Evolutionary conservation across 495 filamentous ascomycete species (phyloP).

Genomic region (Penicillium robsamsonii): DNA sequence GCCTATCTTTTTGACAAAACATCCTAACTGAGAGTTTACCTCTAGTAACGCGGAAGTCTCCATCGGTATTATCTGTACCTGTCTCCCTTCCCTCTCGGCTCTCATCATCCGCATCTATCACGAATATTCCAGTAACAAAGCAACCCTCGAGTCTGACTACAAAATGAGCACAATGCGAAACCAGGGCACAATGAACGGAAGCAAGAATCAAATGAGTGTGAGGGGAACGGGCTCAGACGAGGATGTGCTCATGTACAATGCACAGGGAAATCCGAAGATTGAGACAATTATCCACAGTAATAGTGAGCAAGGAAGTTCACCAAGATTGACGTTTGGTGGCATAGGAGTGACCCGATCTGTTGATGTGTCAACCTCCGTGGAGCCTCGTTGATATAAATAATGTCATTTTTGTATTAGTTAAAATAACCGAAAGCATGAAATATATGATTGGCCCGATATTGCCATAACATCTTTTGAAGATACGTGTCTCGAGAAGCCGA

Average conservation of each 20-base stretch:
- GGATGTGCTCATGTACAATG: constrained; percentile 27
- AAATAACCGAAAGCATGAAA: neutral
- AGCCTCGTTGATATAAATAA: constrained; percentile 3
- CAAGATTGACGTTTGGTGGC: neutral
- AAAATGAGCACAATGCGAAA: constrained; percentile 22
- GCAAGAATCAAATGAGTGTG: constrained; percentile 19
- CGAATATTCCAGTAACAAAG: constrained; percentile 26
- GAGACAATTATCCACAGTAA: constrained; percentile 24
- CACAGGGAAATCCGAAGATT: constrained; percentile 25
- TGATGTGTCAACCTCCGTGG: constrained; percentile 25
- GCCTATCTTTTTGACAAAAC: too few relatives aligned
- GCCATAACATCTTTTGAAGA: neutral
- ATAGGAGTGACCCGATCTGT: constrained; percentile 30
- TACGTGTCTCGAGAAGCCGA: too few relatives aligned
- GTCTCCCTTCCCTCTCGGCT: constrained; percentile 37
- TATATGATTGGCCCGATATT: neutral
- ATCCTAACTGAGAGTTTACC: neutral
- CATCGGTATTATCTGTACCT: constrained; percentile 42
- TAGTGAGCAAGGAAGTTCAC: neutral
- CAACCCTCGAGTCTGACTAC: constrained; percentile 16
- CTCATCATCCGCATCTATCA: constrained; percentile 20
- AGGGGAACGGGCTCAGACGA: constrained; percentile 21
- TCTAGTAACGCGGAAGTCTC: constrained; percentile 38
- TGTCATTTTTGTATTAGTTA: neutral
- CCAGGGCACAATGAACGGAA: constrained; percentile 10